Conservation (phyloP, 2,329 filamentous ascomycete species). For the Epichloe coenophiala region DNA sequence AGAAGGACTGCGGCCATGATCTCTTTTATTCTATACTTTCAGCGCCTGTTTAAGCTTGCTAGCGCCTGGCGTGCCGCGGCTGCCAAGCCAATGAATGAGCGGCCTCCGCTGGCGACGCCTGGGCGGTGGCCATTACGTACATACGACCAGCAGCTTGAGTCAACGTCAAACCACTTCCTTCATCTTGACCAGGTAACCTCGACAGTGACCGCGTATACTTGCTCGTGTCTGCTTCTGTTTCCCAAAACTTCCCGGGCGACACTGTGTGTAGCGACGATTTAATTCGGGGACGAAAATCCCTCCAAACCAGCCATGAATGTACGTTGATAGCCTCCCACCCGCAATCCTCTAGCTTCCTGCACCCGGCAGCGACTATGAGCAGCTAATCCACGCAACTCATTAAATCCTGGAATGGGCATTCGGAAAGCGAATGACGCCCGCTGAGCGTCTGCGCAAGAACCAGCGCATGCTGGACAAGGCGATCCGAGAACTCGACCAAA, state of each 20-base stretch:
- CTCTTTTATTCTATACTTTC: no score
- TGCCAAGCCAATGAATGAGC: slow-evolving; percentile 4
- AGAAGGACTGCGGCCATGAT: no score
- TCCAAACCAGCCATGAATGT: slow-evolving; percentile 41
- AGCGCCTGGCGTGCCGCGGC: neutral
- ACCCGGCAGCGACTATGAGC: neutral
- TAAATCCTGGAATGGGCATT: slow-evolving; percentile 98
- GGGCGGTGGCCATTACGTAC: slow-evolving; percentile 1
- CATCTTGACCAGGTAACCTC: slow-evolving; percentile 3
- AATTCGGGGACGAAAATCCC: neutral
- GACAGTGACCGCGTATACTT: neutral
- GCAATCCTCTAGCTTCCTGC: neutral
- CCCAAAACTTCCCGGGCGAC: neutral
- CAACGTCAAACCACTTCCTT: neutral
- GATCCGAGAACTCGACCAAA: slow-evolving; percentile 88
- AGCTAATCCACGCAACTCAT: slow-evolving; percentile 8
- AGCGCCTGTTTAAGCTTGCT: no score
- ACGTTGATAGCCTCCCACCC: slow-evolving; percentile 11
- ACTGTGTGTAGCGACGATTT: neutral
- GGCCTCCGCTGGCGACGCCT: neutral
- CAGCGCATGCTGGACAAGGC: slow-evolving; percentile 95
- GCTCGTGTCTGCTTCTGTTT: neutral
- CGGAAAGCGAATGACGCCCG: slow-evolving; percentile 96
- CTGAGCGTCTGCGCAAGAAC: slow-evolving; percentile 82
- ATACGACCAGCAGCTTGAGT: neutral